Conservation (phyloP, 345 rosid genomes). For the Laguncularia racemosa region DNA sequence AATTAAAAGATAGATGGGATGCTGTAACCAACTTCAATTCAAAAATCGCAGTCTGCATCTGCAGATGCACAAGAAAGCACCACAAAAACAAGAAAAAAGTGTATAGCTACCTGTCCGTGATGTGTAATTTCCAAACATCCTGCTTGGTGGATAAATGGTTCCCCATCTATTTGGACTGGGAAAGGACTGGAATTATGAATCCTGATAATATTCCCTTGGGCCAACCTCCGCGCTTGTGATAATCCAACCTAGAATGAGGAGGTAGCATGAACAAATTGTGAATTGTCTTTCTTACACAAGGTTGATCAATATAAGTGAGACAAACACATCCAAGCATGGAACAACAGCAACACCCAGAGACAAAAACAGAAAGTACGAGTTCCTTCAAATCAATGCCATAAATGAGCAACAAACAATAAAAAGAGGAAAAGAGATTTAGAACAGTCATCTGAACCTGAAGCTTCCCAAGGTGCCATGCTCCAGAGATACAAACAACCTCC, state of each 20-base stretch:
- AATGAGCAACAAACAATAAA: not conserved
- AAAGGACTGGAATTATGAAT: conserved; percentile 55
- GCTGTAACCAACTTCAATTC: no score
- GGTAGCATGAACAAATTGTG: no score
- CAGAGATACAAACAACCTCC: conserved; percentile 71
- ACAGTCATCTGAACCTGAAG: conserved; percentile 48
- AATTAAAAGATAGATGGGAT: no score
- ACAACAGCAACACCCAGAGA: no score
- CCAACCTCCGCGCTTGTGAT: conserved; percentile 65
- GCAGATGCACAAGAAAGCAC: not conserved
- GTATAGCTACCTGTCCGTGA: conserved; percentile 48
- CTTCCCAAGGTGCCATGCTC: conserved; percentile 92
- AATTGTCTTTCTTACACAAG: no score
- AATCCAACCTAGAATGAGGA: conserved; percentile 39
- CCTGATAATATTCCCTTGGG: conserved; percentile 48
- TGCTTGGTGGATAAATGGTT: conserved; percentile 62
- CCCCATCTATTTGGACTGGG: conserved; percentile 70
- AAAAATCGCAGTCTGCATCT: not conserved
- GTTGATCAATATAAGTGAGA: no score
- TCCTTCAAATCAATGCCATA: not conserved
- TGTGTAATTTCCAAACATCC: conserved; percentile 62
- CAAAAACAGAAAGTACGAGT: not conserved
- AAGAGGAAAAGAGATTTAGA: not conserved
- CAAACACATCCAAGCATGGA: no score
- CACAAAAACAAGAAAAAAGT: not conserved